Base-by-base conservation (phyloP, 345 rosid species). In the Balakata baccata region DNA sequence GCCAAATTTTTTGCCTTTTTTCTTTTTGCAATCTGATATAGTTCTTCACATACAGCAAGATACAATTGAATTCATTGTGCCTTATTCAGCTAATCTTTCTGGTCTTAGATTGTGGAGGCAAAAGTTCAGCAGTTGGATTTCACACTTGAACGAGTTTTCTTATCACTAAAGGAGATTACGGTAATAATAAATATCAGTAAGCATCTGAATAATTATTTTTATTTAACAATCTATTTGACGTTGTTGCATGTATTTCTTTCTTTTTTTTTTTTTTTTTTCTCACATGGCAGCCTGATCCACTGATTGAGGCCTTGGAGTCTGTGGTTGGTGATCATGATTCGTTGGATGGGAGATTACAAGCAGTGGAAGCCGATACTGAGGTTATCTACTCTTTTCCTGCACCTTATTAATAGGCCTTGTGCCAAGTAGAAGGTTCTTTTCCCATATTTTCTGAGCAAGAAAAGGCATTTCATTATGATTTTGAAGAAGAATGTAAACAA, bases 111-210 rank as follows among this genome's bases (percentile, higher is more conserved):
- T 56, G 88, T 89, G 81, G 97, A 95, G 80, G 99, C 98, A 25
- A 95, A 92, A 86, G 98, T 95, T 72, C 92, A 90, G 74, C 96
- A 89, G 78, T 82, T 95, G 75, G 96, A 95, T 85, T 88, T 90
- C 76, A 70, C 89, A 45, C 91, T 88, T 69, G 90, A 89, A 58
- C 98, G 98, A 62, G 88, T 95, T 77, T 92, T 86, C 85, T 84
- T 95, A 74, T 95, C 99, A 16, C 67, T 95, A 73, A 92, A 88
- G 83, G 98, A 91, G 82, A 91, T 89, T 25, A 83, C 79, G 80
- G 98, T 95, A 87, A 81, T 57, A 54, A 54, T 70, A 13, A 68
- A 37, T 61, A 38, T 54, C 23, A 49, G 74, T 78, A 18, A 11
- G 41, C 51, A 52, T 74, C 41, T 41, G 49, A 41, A n/a, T 39